Conservation (phyloP, 2,329 filamentous ascomycete genomes). For the Fusarium zealandicum region DNA sequence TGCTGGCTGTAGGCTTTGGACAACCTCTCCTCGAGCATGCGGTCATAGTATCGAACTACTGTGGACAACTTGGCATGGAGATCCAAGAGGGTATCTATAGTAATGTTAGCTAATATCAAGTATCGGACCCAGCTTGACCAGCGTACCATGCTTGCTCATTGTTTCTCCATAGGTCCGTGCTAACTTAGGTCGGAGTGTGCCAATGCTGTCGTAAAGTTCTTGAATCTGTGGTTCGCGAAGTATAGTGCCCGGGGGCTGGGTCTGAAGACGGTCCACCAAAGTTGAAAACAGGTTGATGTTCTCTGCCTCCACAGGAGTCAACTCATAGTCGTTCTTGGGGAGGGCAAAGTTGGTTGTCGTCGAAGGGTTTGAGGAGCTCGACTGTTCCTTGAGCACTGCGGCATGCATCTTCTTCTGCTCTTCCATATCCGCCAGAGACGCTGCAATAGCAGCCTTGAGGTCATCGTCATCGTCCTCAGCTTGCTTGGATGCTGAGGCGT, state of each 20-base stretch:
- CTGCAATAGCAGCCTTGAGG: conserved; percentile 91
- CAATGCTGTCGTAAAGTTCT: conserved; percentile 96
- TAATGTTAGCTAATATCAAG: conserved; percentile 22
- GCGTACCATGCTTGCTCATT: conserved; percentile 96
- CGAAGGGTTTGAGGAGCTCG: conserved; percentile 47
- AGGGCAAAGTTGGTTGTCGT: conserved; percentile 61
- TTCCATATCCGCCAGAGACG: conserved; percentile 95
- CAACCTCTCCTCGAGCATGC: conserved; percentile 94
- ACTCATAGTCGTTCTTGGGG: conserved; percentile 91
- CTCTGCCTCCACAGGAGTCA: conserved; percentile 91
- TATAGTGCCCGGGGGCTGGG: conserved; percentile 94
- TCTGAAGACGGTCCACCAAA: conserved; percentile 90
- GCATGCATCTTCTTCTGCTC: conserved; percentile 94
- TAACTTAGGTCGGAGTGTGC: conserved; percentile 89
- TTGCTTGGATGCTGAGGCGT: conserved; percentile 49
- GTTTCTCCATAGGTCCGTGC: conserved; percentile 97
- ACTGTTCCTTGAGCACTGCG: conserved; percentile 81
- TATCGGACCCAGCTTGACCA: neutral
- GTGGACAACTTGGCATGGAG: conserved; percentile 94
- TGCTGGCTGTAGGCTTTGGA: conserved; percentile 92
- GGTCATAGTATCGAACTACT: conserved; percentile 95
- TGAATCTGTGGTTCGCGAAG: conserved; percentile 97
- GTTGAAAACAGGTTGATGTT: conserved; percentile 98
- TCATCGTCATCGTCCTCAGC: conserved; percentile 91
- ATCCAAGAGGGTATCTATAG: conserved; percentile 85